Conservation (phyloP, 805 yeast species). For the Cyberlindnera misumaiensis region DNA sequence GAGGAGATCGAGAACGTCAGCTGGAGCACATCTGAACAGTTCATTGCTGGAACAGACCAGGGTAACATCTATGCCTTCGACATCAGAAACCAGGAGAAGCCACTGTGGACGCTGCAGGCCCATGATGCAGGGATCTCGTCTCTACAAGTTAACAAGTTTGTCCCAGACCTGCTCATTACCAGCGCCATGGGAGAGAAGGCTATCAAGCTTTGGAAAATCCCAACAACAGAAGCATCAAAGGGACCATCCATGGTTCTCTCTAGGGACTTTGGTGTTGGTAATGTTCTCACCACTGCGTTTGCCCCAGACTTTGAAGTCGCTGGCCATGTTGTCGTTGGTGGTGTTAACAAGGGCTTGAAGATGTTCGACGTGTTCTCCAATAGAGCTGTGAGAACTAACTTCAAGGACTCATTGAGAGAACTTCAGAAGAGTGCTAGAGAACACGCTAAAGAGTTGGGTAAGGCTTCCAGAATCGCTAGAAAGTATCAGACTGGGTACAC, state of each 20-base stretch:
- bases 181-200: constrained; percentile 87
- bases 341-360: constrained; percentile 76
- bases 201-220: constrained; percentile 83
- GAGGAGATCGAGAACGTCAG: constrained; percentile 81
- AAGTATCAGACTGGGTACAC: constrained; percentile 47
- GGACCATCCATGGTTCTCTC: constrained; percentile 83
- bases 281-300: constrained; percentile 75
- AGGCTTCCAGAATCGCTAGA: constrained; percentile 68
- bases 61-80: constrained; percentile 90
- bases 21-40: constrained; percentile 56
- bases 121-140: constrained; percentile 92
- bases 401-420: constrained; percentile 49
- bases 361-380: constrained; percentile 91
- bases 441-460: constrained; percentile 48
- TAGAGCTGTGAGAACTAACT: constrained; percentile 63
- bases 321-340: constrained; percentile 82
- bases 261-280: constrained; percentile 92
- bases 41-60: constrained; percentile 85
- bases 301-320: constrained; percentile 84
- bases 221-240: constrained; percentile 21
- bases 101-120: constrained; percentile 94
- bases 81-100: constrained; percentile 57
- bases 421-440: constrained; percentile 52
- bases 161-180: constrained; percentile 73
- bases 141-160: constrained; percentile 56